Evolutionary conservation across 2,329 filamentous ascomycete species (phyloP), one percentile per base, ranked within the genome.

Genomic region (Elsinoe arachidis): DNA sequence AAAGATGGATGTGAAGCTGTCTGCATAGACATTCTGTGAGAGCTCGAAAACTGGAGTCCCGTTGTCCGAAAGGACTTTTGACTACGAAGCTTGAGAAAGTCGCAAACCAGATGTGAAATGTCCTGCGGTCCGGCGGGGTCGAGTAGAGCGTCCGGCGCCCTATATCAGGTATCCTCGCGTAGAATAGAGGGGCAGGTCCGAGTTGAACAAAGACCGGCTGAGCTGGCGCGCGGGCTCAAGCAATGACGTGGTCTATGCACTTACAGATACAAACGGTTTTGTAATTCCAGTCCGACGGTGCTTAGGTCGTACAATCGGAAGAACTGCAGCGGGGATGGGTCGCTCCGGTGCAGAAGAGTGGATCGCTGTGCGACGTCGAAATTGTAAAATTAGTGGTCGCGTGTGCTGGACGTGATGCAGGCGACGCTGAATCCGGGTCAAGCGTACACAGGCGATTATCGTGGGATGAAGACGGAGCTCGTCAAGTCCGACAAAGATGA

Each of bases 21-120:
- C 43, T 56, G 54, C 54, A 56, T 56, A 26, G 54, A 56, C 54
- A 56, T 56, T 38, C n/a, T 56, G 30, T 19, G 30, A 17, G 10
- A 15, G 10, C 21, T 46, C 26, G 17, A 46, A 19, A 23, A 26
- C 15, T 17, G 17, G 10, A 46, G 21, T 23, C 21, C 39, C 26
- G 21, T 30, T 46, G 2, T 5, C 19, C 41, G 41, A 46, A 5
- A 26, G 41, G 26, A 46, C 12, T 46, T 44, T 23, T 12, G 21
- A 23, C 19, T 46, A 5, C n/a, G n/a, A 17, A 14, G 10, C 5
- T 26, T 17, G 12, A 30, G 41, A 5, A 23, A 26, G 41, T 51
- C 46, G 26, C 46, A 14, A 51, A 10, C 17, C 19, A 51, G 21
- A 51, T 17, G 14, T 34, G 17, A 33, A 15, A 15, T 19, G n/a